Base-by-base conservation (phyloP, 257 asterid genomes). In the Pogostemon cablin region DNA sequence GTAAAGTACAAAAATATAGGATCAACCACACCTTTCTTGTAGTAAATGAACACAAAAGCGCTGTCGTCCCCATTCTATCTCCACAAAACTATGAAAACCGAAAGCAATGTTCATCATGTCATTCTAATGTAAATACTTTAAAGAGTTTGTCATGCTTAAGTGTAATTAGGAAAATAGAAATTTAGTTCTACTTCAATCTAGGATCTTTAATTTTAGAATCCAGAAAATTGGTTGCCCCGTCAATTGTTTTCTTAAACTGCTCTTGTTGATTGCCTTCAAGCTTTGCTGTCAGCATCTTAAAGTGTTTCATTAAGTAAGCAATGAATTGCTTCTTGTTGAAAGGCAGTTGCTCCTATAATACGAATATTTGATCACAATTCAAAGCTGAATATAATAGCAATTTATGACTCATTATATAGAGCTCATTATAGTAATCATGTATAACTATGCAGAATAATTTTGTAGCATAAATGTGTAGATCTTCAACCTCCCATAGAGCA, bases 381-480 rank as follows among this genome's bases (percentile, higher is more conserved):
- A 20, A 20, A 20, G 25, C 25, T 20, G 25, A 20, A 20, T 20
- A 20, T 20, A 20, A 20, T 20, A 20, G 25, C 25, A 20, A 20
- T 20, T 20, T 20, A 20, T 20, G 25, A 1, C 25, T 20, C 25
- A 20, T 20, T 20, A 20, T 20, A 20, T 1, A 20, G 25, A 20
- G 25, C 25, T 20, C 25, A 20, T 20, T 20, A 9, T 6, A 32
- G 9, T 0, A 11, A 3, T 11, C 7, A 20, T 20, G 25, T 20
- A 40, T 35, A 34, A 7, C 3, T n/a, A 65, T 2, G 7, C 3
- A 9, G 12, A 40, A 56, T 55, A 7, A 69, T 86, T 96, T 95
- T 91, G 98, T 42, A 89, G 96, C 52, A 93, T 86, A 65, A 91
- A 91, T 0, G 98, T 91, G 89, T 91, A 96, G 11, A 86, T 96